These are phyloP conservation scores for Ajuga reptans DNA, from an alignment of 305 asterid genomes.

Conservation along the genomic window DNA sequence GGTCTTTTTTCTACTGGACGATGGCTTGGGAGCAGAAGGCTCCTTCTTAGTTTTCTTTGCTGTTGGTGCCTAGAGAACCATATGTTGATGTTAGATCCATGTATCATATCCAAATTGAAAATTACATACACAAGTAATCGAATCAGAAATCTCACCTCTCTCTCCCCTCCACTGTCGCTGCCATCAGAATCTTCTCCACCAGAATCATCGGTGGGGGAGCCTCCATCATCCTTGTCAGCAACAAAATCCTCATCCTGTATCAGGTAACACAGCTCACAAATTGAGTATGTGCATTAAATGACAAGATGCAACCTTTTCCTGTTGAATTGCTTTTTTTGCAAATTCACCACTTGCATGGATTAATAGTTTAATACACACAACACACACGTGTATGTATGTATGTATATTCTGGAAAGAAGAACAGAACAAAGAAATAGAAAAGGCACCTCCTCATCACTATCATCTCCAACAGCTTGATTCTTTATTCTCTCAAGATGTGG, in stretches of 20 bases:
- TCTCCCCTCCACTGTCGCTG: conserved; percentile 58
- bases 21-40: conserved; percentile 48
- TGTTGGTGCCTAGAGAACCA: conserved; percentile 43
- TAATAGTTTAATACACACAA: no score
- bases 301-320: conserved; percentile 5
- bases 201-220: conserved; percentile 95
- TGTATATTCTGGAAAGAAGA: background rate
- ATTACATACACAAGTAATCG: background rate
- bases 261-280: background rate
- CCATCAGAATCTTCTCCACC: conserved; percentile 84
- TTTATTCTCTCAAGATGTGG: conserved; percentile 83
- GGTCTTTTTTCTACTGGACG: conserved; percentile 54
- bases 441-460: conserved; percentile 83
- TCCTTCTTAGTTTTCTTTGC: conserved; percentile 61
- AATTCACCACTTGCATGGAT: background rate
- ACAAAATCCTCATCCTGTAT: conserved; percentile 83
- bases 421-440: conserved; percentile 1
- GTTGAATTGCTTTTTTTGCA: no score
- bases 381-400: background rate
- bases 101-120: background rate
- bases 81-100: conserved; percentile 17
- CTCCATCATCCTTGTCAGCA: conserved; percentile 64
- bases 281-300: background rate
- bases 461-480: conserved; percentile 70
- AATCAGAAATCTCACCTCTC: conserved; percentile 34